Evolutionary conservation across 176 grass and related monocot genomes (phyloP).

Genomic region (Zizania latifolia): DNA sequence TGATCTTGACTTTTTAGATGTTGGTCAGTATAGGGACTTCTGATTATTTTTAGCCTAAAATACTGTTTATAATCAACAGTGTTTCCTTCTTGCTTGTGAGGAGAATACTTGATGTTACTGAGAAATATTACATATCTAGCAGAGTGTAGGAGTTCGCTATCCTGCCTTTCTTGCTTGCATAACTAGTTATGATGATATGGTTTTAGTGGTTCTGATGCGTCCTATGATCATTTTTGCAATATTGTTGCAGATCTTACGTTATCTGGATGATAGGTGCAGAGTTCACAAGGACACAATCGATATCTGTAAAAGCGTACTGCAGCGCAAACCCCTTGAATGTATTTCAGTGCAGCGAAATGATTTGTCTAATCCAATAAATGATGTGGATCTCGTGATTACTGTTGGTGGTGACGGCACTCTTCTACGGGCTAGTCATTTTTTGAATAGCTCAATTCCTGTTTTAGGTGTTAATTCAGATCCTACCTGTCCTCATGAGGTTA

Average conservation of each 20-base stretch:
- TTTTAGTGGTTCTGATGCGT: background rate
- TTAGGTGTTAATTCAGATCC: constrained; percentile 95
- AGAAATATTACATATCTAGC: background rate
- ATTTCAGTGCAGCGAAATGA: constrained; percentile 51
- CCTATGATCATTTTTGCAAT: constrained; percentile 2
- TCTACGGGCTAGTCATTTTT: constrained; percentile 72
- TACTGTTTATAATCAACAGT: background rate
- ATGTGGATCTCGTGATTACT: constrained; percentile 81
- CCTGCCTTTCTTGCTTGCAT: background rate
- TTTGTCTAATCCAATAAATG: constrained; percentile 47
- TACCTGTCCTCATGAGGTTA: constrained; percentile 65
- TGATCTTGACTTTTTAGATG: background rate
- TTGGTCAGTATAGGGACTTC: background rate
- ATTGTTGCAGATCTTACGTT: constrained; percentile 51
- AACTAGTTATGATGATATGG: background rate
- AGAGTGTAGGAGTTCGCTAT: background rate
- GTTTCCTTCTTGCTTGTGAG: background rate
- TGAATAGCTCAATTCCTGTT: constrained; percentile 66
- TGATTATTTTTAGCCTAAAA: background rate
- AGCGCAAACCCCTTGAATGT: constrained; percentile 49
- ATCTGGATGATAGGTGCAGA: constrained; percentile 70
- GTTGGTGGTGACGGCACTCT: constrained; percentile 90
- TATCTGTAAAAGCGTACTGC: constrained; percentile 52
- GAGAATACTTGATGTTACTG: background rate
- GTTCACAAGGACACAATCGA: constrained; percentile 78